Evolutionary conservation across 192 early-diverging fungal species (phyloP), one percentile per base, ranked within the genome.

Genomic region (Chytriomyces sp.): DNA sequence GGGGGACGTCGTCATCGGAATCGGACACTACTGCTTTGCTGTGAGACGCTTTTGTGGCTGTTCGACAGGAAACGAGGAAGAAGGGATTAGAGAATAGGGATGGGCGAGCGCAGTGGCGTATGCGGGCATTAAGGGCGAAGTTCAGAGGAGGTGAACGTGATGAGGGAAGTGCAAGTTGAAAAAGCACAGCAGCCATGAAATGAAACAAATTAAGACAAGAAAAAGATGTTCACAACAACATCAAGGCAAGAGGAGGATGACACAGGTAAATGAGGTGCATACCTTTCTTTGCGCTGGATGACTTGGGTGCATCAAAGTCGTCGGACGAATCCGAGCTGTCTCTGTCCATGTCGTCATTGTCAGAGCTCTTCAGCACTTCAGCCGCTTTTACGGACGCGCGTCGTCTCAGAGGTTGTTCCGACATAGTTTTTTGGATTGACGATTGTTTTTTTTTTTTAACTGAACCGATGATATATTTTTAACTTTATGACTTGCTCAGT

Each of bases 1-100:
- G 64, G n/a, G 86, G 86, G 7, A 64, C 78, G 60, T 87, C 86
- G 24, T 86, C 85, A 44, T 87, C 86, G 26, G 13, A 16, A 24
- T 66, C 64, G 45, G 64, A 20, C 18, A 66, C 45, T 44, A 4
- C 64, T 66, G 16, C 28, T 66, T 28, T 44, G 64, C 64, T 66
- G 16, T 66, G 64, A 66, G 64, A 16, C 26, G 45, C 16, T 66
- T 66, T 66, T 16, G 64, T n/a, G 64, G 64, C n/a, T 28, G 7
- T 28, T 44, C 16, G 64, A 45, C 16, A 66, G 16, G 3, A 24
- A 66, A n/a, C 64, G 7, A 46, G 24, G 35, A 66, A 59, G 64
- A 59, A 59, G 35, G 20, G 57, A 20, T 7, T 20, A 59, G 7
- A 59, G 57, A 59, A n/a, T 59, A 20, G 57, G 5, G 57, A 59